Percentiles rank a stretch among this genome's conserved stretches.
These are phyloP conservation scores for Plasmopara halstedii DNA, from an alignment of 352 stramenopile species.

Conservation along the genomic window DNA sequence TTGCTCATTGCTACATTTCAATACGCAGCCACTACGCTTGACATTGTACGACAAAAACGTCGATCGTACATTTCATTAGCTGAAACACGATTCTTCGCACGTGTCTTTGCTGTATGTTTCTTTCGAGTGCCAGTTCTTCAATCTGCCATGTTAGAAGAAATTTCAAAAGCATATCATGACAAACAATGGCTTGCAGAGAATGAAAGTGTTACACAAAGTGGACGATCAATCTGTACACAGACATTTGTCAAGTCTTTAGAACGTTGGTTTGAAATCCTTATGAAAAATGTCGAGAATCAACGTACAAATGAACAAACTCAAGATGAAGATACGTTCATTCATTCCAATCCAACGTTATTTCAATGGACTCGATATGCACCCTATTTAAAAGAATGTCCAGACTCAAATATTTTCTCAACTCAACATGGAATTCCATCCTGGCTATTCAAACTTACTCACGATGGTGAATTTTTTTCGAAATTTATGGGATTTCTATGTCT, in stretches of 20 bases:
- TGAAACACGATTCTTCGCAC: conserved; percentile 59
- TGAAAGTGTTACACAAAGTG: conserved; percentile 14
- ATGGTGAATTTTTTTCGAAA: conserved; percentile 64
- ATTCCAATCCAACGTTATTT: conserved; percentile 52
- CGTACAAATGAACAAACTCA: too few species aligned
- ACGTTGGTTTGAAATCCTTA: conserved; percentile 39
- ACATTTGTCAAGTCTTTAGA: conserved; percentile 49
- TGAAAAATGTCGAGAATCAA: too few species aligned
- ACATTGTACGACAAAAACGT: conserved; percentile 29
- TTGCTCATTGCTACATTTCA: conserved; percentile 73
- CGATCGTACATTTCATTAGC: conserved; percentile 47
- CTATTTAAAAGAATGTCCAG: conserved; percentile 42
- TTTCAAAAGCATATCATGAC: conserved; percentile 40
- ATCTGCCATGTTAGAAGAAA: conserved; percentile 38
- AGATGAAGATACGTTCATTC: conserved; percentile 21
- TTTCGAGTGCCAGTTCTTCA: conserved; percentile 55
- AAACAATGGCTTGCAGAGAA: conserved; percentile 45
- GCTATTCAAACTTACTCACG: conserved; percentile 47
- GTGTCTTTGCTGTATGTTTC: conserved; percentile 62
- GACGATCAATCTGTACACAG: too few species aligned
- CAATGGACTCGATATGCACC: conserved; percentile 49
- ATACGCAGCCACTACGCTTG: conserved; percentile 55
- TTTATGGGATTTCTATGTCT: conserved; percentile 60
- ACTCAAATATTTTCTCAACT: conserved; percentile 56
- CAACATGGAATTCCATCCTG: conserved; percentile 30